These are phyloP conservation scores for Phytophthora hybrid DNA, from an alignment of 352 stramenopile genomes.

Conservation along the genomic window DNA sequence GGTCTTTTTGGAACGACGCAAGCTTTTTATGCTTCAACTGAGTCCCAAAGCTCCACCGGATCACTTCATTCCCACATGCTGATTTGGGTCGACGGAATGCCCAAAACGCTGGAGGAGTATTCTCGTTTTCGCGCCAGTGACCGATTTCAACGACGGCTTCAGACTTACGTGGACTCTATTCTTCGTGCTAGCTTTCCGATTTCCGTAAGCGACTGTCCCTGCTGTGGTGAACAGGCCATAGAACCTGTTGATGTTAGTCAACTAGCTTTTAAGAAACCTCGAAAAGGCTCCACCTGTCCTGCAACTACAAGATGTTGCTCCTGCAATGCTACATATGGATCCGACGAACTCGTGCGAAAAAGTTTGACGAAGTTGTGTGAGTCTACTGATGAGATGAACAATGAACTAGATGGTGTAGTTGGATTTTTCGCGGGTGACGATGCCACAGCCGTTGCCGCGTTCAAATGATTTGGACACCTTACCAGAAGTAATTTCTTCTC, in stretches of 20 bases:
- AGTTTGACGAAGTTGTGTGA: neutral
- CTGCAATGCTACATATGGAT: neutral
- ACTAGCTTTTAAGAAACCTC: conserved; percentile 1
- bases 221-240: neutral
- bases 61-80: too few species aligned
- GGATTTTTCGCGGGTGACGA: too few species aligned
- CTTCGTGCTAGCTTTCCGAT: conserved; percentile 5
- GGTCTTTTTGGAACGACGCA: too few species aligned
- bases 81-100: too few species aligned
- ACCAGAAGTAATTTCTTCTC: too few species aligned
- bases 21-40: too few species aligned
- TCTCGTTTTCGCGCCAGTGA: too few species aligned
- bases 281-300: neutral
- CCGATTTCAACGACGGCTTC: too few species aligned
- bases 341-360: neutral
- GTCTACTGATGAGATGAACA: neutral
- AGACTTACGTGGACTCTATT: neutral
- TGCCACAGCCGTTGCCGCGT: too few species aligned
- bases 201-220: neutral
- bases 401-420: neutral
- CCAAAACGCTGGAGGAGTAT: too few species aligned
- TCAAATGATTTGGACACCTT: too few species aligned
- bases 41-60: too few species aligned
- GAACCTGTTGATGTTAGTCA: neutral
- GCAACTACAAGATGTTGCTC: neutral